Conservation (phyloP, 306 rosid genomes). For the Pyrus bretschneideri region DNA sequence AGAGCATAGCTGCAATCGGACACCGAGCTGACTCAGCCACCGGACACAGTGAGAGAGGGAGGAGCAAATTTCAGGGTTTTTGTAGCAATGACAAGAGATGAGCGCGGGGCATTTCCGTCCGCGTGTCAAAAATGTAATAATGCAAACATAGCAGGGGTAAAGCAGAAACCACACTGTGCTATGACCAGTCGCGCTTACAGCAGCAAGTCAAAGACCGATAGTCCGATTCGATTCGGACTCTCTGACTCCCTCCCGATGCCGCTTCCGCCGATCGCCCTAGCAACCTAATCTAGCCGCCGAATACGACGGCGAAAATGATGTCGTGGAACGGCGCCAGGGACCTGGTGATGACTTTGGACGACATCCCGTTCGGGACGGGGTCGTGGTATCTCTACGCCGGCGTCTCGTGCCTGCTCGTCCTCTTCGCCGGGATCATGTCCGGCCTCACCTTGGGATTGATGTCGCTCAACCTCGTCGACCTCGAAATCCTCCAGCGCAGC, state of each 20-base stretch:
- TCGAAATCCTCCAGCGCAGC: slow-evolving; percentile 72
- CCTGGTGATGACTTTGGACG: slow-evolving; percentile 44
- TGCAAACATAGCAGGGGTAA: no score
- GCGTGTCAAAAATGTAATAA: no score
- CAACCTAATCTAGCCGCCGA: neutral
- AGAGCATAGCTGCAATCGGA: slow-evolving; percentile 35
- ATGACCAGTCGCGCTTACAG: neutral
- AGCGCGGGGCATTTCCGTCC: no score
- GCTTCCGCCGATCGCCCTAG: slow-evolving; percentile 10
- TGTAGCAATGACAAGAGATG: neutral
- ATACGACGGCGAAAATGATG: neutral
- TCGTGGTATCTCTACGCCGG: slow-evolving; percentile 77
- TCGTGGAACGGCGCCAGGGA: neutral
- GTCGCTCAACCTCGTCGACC: slow-evolving; percentile 73
- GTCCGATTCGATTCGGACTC: neutral
- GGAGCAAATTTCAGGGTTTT: neutral
- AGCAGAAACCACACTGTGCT: no score
- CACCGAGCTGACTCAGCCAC: neutral
- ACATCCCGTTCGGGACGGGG: slow-evolving; percentile 44
- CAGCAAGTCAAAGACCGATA: neutral
- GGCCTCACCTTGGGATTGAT: slow-evolving; percentile 82
- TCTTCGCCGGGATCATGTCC: slow-evolving; percentile 92
- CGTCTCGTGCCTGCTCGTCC: slow-evolving; percentile 47
- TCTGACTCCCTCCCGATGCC: neutral
- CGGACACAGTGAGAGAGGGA: neutral